phyloP scores from a whole-genome alignment of 495 filamentous ascomycete genomes.

The Aspergillus heteromorphus region DNA sequence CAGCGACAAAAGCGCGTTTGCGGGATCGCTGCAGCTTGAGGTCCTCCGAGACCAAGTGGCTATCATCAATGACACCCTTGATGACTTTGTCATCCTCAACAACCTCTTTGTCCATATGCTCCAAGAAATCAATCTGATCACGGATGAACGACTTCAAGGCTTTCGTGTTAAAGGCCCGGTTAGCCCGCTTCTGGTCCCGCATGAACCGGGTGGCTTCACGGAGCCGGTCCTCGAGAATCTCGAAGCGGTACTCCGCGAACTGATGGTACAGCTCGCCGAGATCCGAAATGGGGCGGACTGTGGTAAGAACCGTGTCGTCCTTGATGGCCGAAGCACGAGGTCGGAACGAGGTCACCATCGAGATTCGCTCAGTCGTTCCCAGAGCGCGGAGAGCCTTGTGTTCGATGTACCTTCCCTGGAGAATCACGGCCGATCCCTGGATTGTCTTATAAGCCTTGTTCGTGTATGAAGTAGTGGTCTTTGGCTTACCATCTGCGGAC shows the following conservation, averaged over 20 bases:
- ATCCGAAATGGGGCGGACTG: conserved; percentile 60
- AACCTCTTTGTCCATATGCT: conserved; percentile 53
- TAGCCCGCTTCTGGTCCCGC: conserved; percentile 38
- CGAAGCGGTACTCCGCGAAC: conserved; percentile 63
- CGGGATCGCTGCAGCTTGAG: conserved; percentile 16
- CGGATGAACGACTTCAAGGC: conserved; percentile 42
- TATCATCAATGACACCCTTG: conserved; percentile 42
- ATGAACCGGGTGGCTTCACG: conserved; percentile 40
- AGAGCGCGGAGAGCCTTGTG: conserved; percentile 63
- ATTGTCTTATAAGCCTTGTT: neutral
- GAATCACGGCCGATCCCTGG: conserved; percentile 61
- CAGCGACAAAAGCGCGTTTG: conserved; percentile 7
- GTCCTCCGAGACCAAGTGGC: conserved; percentile 31
- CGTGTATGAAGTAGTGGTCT: neutral
- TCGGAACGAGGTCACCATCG: conserved; percentile 68
- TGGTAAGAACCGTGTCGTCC: conserved; percentile 63
- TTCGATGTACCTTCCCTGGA: conserved; percentile 69
- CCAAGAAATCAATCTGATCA: conserved; percentile 51
- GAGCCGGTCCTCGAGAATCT: conserved; percentile 60
- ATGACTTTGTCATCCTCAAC: conserved; percentile 49
- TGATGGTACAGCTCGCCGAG: conserved; percentile 66
- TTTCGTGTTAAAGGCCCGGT: conserved; percentile 35
- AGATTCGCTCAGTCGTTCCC: conserved; percentile 62
- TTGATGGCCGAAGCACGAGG: conserved; percentile 51
- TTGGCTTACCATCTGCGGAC: conserved; percentile 55